Conservation (phyloP, 2,329 filamentous ascomycete genomes). For the Alternaria ethzedia region DNA sequence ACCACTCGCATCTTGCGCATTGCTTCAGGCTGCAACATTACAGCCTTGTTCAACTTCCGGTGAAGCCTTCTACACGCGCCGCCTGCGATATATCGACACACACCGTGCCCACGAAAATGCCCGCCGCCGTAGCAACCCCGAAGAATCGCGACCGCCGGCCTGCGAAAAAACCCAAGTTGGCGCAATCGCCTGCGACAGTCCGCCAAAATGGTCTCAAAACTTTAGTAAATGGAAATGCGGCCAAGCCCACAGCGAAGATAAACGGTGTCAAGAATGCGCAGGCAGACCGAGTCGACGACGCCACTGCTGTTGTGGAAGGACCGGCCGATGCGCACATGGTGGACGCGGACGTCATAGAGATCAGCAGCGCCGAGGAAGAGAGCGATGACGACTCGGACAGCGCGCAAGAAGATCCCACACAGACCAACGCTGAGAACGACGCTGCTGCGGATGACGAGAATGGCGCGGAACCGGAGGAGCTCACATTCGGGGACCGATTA, state of each 20-base stretch:
- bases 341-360: conserved; percentile 52
- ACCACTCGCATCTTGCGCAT: conserved; percentile 26
- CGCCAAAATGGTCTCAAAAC: conserved; percentile 41
- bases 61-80: neutral
- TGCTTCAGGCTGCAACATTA: conserved; percentile 31
- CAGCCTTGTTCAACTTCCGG: conserved; percentile 8
- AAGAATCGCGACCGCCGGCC: conserved; percentile 40
- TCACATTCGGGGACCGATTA: conserved; percentile 87
- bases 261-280: conserved; percentile 60
- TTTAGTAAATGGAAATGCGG: conserved; percentile 35
- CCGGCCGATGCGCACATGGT: conserved; percentile 51
- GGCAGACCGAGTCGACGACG: conserved; percentile 64
- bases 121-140: conserved; percentile 38
- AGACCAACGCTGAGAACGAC: conserved; percentile 34
- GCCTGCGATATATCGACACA: neutral
- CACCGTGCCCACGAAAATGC: conserved; percentile 28
- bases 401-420: conserved; percentile 20
- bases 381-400: conserved; percentile 44
- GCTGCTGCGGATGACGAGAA: conserved; percentile 40
- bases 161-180: conserved; percentile 47
- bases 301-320: conserved; percentile 60
- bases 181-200: conserved; percentile 31
- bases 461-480: conserved; percentile 57
- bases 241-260: conserved; percentile 56
- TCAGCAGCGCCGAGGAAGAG: conserved; percentile 56